Evolutionary conservation across 257 asterid genomes (phyloP), one percentile per base, ranked within the genome.

Genomic region (Petunia axillaris): DNA sequence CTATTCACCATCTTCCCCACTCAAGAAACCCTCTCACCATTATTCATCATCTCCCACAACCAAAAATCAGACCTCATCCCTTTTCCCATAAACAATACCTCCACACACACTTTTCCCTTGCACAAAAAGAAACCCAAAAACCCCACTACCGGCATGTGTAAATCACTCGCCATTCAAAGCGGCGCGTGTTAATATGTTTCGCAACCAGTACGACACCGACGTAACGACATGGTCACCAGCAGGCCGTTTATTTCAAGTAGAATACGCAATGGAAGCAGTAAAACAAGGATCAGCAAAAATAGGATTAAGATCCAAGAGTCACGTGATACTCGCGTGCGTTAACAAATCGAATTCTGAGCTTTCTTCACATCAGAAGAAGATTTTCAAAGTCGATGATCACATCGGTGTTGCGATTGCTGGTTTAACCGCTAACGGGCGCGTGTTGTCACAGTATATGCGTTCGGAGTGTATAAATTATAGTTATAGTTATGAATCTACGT

Each of bases 161-260:
- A 58, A 58, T 58, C 64, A 58, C 25, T 58, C 37, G 2, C 15
- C 25, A 58, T n/a, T n/a, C n/a, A n/a, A n/a, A 1, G 15, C 16
- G 7, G 8, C 64, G 64, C 3, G 38, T 59, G 38, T n/a, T 62
- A 90, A 83, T 65, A 95, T 95, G 99, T 93, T 93, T 71, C 83
- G 98, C 54, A 95, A 93, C 85, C 99, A 95, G 87, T 95, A 95
- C 87, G 99, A 95, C 59, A 93, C 99, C 77, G 99, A 95, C 76
- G 99, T 95, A 67, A 95, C 99, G 38, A 92, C 99, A 76, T 95
- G 99, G 99, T 92, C 99, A 58, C 99, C 98, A 85, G 97, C 97
- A 63, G 98, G 98, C 81, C 84, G 98, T 80, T 82, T 95, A 4
- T 95, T 95, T 78, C 98, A 95, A 76, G 99, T 95, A 40, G 99